Percentiles rank a stretch among this genome's conserved stretches.
Conservation (phyloP, 2,329 filamentous ascomycete species). For the Harringtonia aguacate region DNA sequence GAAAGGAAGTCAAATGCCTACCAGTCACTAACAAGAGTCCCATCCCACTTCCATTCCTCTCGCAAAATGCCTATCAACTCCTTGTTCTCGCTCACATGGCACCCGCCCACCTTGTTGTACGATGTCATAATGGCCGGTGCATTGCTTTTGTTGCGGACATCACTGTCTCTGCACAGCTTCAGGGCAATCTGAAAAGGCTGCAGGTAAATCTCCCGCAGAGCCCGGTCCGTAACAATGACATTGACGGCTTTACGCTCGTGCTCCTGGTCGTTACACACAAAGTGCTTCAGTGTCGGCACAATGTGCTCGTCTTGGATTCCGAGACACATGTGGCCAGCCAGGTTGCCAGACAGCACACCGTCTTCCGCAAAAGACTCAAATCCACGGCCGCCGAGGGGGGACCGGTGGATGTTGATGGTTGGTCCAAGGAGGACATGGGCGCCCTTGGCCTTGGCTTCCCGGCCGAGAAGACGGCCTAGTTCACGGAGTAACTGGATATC, state of each 20-base stretch:
- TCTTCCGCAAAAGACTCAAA: constrained; percentile 55
- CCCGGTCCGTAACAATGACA: constrained; percentile 52
- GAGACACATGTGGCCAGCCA: constrained; percentile 3
- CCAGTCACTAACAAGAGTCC: constrained; percentile 50
- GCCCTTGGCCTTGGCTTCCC: constrained; percentile 47
- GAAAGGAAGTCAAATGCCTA: no score
- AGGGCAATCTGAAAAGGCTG: constrained; percentile 64
- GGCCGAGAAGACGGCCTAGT: constrained; percentile 29
- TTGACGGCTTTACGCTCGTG: constrained; percentile 56
- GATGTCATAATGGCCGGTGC: constrained; percentile 60
- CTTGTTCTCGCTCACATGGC: constrained; percentile 45
- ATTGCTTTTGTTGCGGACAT: no score
- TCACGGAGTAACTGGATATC: constrained; percentile 2
- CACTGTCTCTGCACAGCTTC: no score
- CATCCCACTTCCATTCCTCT: constrained; percentile 50
- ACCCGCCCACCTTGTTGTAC: constrained; percentile 56
- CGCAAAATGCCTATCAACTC: constrained; percentile 46
- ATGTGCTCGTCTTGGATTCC: constrained; percentile 4
- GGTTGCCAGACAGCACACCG: constrained; percentile 19
- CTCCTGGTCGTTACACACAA: constrained; percentile 63
- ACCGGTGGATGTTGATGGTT: constrained; percentile 44
- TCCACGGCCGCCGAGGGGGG: constrained; percentile 50
- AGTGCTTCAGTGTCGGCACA: constrained; percentile 25
- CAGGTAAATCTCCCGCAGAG: constrained; percentile 59
- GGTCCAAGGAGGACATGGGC: constrained; percentile 48